Base-by-base conservation (phyloP, 139 green algal species). In the Astrephomene gubernaculifera region DNA sequence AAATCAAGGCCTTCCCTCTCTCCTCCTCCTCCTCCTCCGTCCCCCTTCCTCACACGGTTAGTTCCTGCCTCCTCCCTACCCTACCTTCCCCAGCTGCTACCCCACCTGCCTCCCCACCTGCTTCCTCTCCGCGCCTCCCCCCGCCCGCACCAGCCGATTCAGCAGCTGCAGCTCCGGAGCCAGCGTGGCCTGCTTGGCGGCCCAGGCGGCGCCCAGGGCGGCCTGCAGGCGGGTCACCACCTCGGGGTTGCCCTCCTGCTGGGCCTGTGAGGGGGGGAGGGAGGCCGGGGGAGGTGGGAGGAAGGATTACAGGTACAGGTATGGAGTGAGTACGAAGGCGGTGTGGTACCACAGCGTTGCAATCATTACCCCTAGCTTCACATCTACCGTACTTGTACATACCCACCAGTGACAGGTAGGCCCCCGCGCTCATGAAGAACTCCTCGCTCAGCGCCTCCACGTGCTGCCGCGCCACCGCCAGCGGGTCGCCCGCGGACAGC, bases 161-260 rank as follows among this genome's bases (percentile, higher is more conserved):
- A 86, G 79, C 79, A 86, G 79, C 33, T 86, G 79, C 67, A 86
- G 52, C 65, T 79, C 64, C 44, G 65, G 79, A 25, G 49, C 33
- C 65, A 86, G 45, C 8, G 65, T 79, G 44, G 65, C 36, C 65
- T 86, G 79, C 79, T 86, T 86, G 7, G 57, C 79, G 10, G n/a
- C n/a, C 79, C 79, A 86, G 10, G 79, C 79, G 22, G 65, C 79
- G 2, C 27, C 17, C 45, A 86, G 65, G 5, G 79, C 79, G 1
- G 65, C 45, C 79, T 78, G 65, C 24, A 86, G 67, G 4, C 79
- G 79, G 27, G 25, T 3, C 1, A 49, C 35, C 38, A 78, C 63
- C 1, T 86, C 79, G 0, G 33, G 1, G 24, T 86, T 86, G 44
- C 79, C 79, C 61, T 86, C 79, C 65, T 85, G 67, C 33, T 31